phyloP scores from a whole-genome alignment of 1,284 basidiomycete species.

The Vanrija sp. region DNA sequence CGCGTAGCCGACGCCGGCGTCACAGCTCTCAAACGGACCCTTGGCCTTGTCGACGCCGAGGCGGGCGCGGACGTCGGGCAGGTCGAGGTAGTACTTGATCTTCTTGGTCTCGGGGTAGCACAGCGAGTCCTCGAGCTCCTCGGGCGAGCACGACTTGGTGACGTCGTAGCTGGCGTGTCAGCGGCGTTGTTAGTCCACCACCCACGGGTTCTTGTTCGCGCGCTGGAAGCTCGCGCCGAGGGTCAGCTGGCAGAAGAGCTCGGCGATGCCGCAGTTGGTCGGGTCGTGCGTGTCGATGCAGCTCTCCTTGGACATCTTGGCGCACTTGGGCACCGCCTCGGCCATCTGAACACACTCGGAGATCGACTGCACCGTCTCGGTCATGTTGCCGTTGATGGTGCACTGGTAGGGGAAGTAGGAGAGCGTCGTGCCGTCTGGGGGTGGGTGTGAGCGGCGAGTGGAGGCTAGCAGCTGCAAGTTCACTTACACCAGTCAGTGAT shows the following conservation, averaged over 20 bases:
- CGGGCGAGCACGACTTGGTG: constrained; percentile 57
- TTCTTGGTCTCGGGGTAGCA: constrained; percentile 50
- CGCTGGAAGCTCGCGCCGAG: constrained; percentile 42
- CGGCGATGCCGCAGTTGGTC: constrained; percentile 59
- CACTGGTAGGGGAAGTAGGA: constrained; percentile 47
- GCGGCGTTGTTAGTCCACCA: background rate
- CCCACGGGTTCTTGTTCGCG: constrained; percentile 41
- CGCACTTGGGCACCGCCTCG: constrained; percentile 43
- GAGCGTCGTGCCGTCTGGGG: constrained; percentile 19
- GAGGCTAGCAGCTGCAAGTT: no score
- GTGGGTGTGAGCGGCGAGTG: no score
- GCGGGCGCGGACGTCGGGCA: constrained; percentile 53
- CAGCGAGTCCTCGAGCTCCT: constrained; percentile 43
- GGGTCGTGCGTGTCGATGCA: constrained; percentile 52
- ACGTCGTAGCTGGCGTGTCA: constrained; percentile 56
- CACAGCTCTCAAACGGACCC: constrained; percentile 57
- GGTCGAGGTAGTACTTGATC: constrained; percentile 56
- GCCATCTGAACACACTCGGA: constrained; percentile 41
- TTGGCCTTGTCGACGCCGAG: constrained; percentile 61
- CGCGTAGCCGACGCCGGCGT: constrained; percentile 45
- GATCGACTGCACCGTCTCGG: constrained; percentile 39
- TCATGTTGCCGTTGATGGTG: constrained; percentile 37
- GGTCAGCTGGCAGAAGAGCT: constrained; percentile 55
- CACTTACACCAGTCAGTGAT: constrained; percentile 36
- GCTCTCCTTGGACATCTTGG: constrained; percentile 29